Evolutionary conservation across 495 filamentous ascomycete genomes (phyloP).

Genomic region (Neurospora tetrasperma): DNA sequence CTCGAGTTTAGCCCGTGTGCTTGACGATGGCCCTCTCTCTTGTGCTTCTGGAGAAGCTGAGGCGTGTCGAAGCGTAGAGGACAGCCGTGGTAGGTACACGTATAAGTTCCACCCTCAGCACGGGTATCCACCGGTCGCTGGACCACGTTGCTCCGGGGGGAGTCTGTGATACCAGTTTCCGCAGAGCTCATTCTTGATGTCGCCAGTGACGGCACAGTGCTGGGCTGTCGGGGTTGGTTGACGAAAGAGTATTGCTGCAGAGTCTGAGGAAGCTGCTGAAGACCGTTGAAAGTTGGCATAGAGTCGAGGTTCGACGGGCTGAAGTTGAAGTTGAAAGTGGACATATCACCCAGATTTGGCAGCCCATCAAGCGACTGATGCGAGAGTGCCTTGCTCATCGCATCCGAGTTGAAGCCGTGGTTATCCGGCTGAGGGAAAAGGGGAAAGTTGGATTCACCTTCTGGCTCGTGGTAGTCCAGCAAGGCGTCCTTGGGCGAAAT

Average conservation of each 20-base stretch:
- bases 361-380: constrained; percentile 33
- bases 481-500: constrained; percentile 94
- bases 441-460: constrained; percentile 57
- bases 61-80: constrained; percentile 79
- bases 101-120: constrained; percentile 82
- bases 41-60: constrained; percentile 84
- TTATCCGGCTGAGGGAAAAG: constrained; percentile 49
- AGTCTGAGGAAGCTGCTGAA: background rate
- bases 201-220: constrained; percentile 35
- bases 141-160: constrained; percentile 18
- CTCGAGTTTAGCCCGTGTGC: constrained; percentile 27
- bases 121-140: constrained; percentile 50
- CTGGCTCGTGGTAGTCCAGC: constrained; percentile 68
- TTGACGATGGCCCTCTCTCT: constrained; percentile 83
- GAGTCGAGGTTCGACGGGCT: constrained; percentile 18
- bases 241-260: constrained; percentile 50
- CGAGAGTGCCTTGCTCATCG: constrained; percentile 23
- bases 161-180: constrained; percentile 25
- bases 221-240: constrained; percentile 30
- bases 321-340: constrained; percentile 17
- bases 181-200: constrained; percentile 33
- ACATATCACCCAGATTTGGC: constrained; percentile 27
- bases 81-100: constrained; percentile 90
- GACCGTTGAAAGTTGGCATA: constrained; percentile 20
- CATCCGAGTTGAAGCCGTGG: constrained; percentile 20